phyloP scores from a whole-genome alignment of 2,329 filamentous ascomycete species.

The Botrytis aclada region DNA sequence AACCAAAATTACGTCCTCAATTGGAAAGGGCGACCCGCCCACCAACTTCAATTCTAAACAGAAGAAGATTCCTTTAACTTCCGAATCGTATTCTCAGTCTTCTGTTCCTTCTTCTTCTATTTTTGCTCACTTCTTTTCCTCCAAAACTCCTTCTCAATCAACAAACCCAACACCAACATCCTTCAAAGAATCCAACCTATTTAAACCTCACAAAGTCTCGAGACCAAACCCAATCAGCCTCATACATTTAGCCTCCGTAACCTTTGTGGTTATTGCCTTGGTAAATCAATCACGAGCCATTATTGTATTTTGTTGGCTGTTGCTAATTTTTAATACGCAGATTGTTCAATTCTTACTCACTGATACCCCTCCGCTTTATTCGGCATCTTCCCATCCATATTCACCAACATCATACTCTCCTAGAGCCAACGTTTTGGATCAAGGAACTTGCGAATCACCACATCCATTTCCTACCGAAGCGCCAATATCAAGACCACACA shows the following conservation, averaged over 20 bases:
- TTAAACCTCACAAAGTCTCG: constrained; percentile 29
- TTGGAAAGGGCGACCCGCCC: constrained; percentile 21
- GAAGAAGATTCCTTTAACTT: constrained; percentile 1
- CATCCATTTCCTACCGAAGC: constrained; percentile 52
- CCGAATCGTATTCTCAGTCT: constrained; percentile 2
- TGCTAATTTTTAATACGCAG: constrained; percentile 36
- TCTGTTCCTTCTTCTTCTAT: not conserved
- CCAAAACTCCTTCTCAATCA: not conserved
- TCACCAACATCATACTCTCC: constrained; percentile 42
- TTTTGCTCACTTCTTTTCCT: not conserved
- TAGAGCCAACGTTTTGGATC: constrained; percentile 42
- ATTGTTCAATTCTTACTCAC: constrained; percentile 51
- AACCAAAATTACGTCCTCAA: constrained; percentile 23
- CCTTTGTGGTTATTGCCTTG: constrained; percentile 35
- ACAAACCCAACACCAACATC: not conserved
- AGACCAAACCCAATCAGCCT: constrained; percentile 30
- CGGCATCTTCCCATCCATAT: constrained; percentile 37
- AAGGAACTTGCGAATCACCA: constrained; percentile 53
- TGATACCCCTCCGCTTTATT: constrained; percentile 36
- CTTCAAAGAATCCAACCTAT: not conserved
- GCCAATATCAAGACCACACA: constrained; percentile 53
- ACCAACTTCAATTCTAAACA: constrained; percentile 1
- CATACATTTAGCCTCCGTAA: constrained; percentile 38
- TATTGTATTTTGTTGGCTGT: not conserved
- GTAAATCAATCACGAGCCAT: constrained; percentile 26